Percentiles rank a stretch among this genome's conserved stretches.
Conservation (phyloP, 2,329 filamentous ascomycete genomes). For the Sclerotinia nivalis region DNA sequence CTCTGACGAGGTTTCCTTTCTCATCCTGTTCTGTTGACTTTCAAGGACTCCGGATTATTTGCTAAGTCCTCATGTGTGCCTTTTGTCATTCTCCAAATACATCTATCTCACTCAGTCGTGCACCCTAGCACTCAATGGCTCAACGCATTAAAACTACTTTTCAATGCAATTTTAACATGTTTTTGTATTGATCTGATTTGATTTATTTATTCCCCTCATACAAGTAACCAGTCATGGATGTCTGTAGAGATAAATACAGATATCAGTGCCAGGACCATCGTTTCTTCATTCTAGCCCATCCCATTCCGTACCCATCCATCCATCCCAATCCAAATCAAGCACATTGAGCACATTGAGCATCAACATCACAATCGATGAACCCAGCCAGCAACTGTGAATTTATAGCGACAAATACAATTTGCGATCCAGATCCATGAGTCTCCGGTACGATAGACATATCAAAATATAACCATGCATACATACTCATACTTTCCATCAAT, state of each 20-base stretch:
- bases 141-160: too few species aligned
- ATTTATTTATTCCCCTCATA: not conserved
- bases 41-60: too few species aligned
- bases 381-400: conserved; percentile 8
- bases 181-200: not conserved
- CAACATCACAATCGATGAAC: not conserved
- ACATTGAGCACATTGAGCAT: not conserved
- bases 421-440: not conserved
- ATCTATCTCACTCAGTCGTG: too few species aligned
- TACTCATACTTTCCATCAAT: not conserved
- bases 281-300: not conserved
- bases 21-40: too few species aligned
- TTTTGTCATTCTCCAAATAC: too few species aligned
- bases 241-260: not conserved
- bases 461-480: conserved; percentile 15
- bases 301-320: not conserved
- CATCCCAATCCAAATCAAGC: conserved; percentile 4
- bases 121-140: too few species aligned
- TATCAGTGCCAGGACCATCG: not conserved
- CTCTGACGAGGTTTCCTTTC: too few species aligned
- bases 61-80: too few species aligned
- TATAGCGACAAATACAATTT: conserved; percentile 6
- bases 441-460: not conserved
- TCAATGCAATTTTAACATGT: not conserved
- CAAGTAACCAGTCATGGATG: not conserved